A percentile compares a stretch with the other conserved stretches of the same genome.
Evolutionary conservation across 2,329 filamentous ascomycete species (phyloP).

Genomic region (Onygenales sp.): DNA sequence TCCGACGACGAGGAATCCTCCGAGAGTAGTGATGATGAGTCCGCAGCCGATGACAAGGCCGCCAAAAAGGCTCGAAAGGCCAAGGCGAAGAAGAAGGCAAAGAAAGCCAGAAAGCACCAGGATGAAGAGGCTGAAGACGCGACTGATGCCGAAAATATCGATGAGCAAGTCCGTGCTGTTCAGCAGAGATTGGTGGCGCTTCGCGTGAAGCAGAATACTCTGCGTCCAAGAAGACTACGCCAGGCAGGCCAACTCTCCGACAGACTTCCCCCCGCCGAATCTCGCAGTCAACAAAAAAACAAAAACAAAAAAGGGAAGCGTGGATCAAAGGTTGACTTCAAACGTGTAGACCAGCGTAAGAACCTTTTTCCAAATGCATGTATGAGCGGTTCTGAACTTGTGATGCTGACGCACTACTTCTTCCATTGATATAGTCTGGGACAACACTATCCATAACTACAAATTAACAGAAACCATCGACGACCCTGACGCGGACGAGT

Average conservation of each 20-base stretch:
- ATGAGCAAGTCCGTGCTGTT: constrained; percentile 16
- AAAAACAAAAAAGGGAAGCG: constrained; percentile 36
- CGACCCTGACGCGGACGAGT: constrained; percentile 54
- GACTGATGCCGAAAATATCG: constrained; percentile 21
- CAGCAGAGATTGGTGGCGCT: constrained; percentile 16
- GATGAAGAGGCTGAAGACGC: constrained; percentile 21
- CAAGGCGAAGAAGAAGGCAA: constrained; percentile 25
- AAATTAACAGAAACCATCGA: constrained; percentile 58
- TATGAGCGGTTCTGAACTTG: neutral
- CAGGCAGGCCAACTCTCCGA: neutral
- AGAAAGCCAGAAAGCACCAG: constrained; percentile 26
- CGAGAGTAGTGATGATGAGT: constrained; percentile 11
- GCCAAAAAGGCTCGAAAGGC: constrained; percentile 27
- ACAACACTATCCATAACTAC: constrained; percentile 53
- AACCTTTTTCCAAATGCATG: constrained; percentile 19
- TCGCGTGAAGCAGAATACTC: constrained; percentile 1
- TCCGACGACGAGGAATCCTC: constrained; percentile 4
- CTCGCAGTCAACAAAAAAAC: constrained; percentile 12
- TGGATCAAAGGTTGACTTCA: constrained; percentile 54
- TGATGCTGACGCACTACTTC: neutral
- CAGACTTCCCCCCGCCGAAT: neutral
- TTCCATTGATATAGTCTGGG: constrained; percentile 32
- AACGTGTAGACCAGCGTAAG: constrained; percentile 54
- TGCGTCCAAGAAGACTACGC: neutral
- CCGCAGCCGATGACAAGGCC: constrained; percentile 22